A percentile compares a stretch with the other conserved stretches of the same genome.
Conservation (phyloP, 2,329 filamentous ascomycete genomes). For the Mollisiaceae sp. region DNA sequence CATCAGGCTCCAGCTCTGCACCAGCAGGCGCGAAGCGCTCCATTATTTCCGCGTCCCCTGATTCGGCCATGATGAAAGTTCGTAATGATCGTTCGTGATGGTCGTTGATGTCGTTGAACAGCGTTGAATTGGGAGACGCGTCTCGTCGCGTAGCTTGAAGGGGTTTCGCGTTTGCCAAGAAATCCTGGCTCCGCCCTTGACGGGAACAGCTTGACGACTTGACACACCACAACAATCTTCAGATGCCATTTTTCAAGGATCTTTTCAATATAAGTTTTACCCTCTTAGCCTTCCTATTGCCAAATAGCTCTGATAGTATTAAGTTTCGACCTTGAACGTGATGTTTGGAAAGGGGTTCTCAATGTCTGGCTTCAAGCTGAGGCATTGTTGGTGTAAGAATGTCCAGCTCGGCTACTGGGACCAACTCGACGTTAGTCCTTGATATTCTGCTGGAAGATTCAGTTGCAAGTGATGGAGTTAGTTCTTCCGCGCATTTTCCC, state of each 20-base stretch:
- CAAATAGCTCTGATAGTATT: too few species aligned
- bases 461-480: too few species aligned
- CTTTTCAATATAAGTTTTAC: too few species aligned
- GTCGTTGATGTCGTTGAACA: not conserved
- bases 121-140: slow-evolving; percentile 4
- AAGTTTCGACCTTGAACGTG: too few species aligned
- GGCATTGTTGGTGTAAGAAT: too few species aligned
- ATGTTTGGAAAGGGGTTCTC: too few species aligned
- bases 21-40: slow-evolving; percentile 37
- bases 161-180: not conserved
- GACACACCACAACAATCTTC: not conserved
- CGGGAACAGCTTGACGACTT: not conserved
- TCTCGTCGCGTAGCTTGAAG: not conserved
- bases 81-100: not conserved
- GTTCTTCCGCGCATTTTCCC: too few species aligned
- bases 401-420: too few species aligned
- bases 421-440: too few species aligned
- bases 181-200: not conserved
- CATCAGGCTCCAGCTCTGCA: slow-evolving; percentile 68
- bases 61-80: slow-evolving; percentile 17
- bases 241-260: not conserved
- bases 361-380: too few species aligned
- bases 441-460: too few species aligned
- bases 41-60: slow-evolving; percentile 9
- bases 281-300: too few species aligned